phyloP scores from a whole-genome alignment of 768 basidiomycete species.

The Cystobasidium ongulense region DNA sequence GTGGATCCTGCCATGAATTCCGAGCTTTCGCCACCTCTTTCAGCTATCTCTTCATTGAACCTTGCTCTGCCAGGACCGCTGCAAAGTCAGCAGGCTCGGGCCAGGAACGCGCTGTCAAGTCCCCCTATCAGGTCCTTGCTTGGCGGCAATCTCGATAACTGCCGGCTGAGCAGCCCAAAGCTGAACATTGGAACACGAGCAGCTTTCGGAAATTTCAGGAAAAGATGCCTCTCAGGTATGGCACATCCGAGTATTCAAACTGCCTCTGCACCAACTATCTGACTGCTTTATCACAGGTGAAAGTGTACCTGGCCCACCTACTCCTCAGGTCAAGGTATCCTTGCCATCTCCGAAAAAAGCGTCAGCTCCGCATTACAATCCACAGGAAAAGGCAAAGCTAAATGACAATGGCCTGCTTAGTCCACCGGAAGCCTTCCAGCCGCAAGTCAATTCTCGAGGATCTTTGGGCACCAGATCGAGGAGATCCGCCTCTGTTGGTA shows the following conservation, averaged over 20 bases:
- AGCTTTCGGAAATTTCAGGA: constrained; percentile 23
- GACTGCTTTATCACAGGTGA: background rate
- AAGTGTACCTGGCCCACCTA: background rate
- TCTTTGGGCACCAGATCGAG: background rate
- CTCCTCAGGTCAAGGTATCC: background rate
- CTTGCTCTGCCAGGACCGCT: background rate
- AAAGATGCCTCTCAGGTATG: constrained; percentile 7
- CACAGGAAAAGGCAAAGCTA: background rate
- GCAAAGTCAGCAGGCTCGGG: background rate
- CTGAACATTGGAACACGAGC: constrained; percentile 21
- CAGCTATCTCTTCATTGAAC: background rate
- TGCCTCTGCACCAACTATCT: too few species aligned
- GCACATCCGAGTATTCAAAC: background rate
- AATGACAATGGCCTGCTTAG: background rate
- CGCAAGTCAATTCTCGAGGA: background rate
- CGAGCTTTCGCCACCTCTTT: background rate
- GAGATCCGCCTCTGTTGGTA: constrained; percentile 10
- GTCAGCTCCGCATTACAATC: background rate
- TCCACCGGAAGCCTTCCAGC: background rate
- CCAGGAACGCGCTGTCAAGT: background rate
- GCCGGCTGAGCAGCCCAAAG: background rate
- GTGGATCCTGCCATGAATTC: background rate
- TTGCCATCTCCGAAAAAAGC: background rate
- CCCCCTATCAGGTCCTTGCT: background rate
- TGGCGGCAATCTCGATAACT: background rate